A percentile compares a stretch with the other conserved stretches of the same genome.
Evolutionary conservation across 1,139 yeast genomes (phyloP).

Genomic region (Suhomyces terraborum): DNA sequence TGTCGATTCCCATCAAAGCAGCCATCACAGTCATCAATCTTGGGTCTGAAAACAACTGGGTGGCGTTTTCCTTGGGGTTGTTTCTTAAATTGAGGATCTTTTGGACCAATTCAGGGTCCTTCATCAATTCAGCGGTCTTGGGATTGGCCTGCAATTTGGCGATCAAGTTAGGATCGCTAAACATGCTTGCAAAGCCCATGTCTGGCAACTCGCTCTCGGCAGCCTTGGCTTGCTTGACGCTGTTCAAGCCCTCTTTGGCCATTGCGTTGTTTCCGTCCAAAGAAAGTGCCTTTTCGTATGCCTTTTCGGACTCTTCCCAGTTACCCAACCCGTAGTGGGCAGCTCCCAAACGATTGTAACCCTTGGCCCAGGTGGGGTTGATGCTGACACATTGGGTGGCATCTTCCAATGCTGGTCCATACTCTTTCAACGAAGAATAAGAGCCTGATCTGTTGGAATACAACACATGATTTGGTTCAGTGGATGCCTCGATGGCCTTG

Average conservation of each 20-base stretch:
- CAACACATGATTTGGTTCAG: conserved; percentile 83
- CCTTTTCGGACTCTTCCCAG: conserved; percentile 64
- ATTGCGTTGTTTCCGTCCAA: conserved; percentile 80
- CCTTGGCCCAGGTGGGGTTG: conserved; percentile 90
- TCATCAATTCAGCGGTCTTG: conserved; percentile 81
- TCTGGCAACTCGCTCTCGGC: conserved; percentile 55
- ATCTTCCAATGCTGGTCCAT: conserved; percentile 72
- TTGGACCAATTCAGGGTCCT: conserved; percentile 80
- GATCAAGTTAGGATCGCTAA: conserved; percentile 78
- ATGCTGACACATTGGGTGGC: conserved; percentile 80
- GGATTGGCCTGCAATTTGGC: conserved; percentile 80
- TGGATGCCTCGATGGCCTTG: conserved; percentile 84
- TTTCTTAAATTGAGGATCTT: conserved; percentile 66
- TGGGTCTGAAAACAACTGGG: conserved; percentile 72
- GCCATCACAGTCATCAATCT: conserved; percentile 89
- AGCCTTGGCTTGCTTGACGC: conserved; percentile 61
- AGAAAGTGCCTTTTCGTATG: conserved; percentile 80
- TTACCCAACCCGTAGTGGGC: conserved; percentile 87
- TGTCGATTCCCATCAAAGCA: conserved; percentile 79
- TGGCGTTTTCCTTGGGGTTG: conserved; percentile 74
- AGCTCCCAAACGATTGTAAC: conserved; percentile 90
- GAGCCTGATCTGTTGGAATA: conserved; percentile 95
- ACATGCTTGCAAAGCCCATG: conserved; percentile 74
- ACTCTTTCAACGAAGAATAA: conserved; percentile 77
- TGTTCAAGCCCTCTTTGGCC: conserved; percentile 80